Percentiles rank a stretch among this genome's conserved stretches.
These are phyloP conservation scores for Lophiostoma macrostomum DNA, from an alignment of 495 filamentous ascomycete species.

Conservation along the genomic window DNA sequence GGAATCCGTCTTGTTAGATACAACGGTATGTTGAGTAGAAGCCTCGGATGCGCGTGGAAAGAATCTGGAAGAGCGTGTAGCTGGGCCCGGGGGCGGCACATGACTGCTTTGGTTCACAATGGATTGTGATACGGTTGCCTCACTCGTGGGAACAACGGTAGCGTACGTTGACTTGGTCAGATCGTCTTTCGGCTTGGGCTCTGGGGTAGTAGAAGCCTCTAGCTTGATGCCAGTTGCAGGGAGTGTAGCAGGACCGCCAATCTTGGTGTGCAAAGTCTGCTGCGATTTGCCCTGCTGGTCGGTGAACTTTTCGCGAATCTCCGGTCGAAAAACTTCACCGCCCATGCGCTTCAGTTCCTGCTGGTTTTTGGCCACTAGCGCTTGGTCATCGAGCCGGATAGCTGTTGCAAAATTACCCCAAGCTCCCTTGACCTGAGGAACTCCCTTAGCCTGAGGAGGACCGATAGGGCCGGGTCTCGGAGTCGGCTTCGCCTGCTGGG, in stretches of 20 bases:
- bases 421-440: too few relatives aligned
- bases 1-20: slow-evolving; percentile 19
- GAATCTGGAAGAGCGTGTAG: slow-evolving; percentile 29
- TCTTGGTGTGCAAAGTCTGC: slow-evolving; percentile 5
- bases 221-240: neutral
- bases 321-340: slow-evolving; percentile 19
- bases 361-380: slow-evolving; percentile 3
- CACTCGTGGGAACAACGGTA: neutral
- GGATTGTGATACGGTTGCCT: slow-evolving; percentile 7
- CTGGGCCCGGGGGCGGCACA: slow-evolving; percentile 1
- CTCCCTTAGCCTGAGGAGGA: slow-evolving; percentile 33
- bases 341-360: slow-evolving; percentile 14
- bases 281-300: slow-evolving; percentile 20
- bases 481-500: slow-evolving; percentile 18
- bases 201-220: neutral
- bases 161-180: slow-evolving; percentile 2
- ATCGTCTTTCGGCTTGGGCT: slow-evolving; percentile 16
- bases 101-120: slow-evolving; percentile 2
- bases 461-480: slow-evolving; percentile 35
- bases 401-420: slow-evolving; percentile 18
- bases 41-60: slow-evolving; percentile 22
- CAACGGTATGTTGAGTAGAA: neutral
- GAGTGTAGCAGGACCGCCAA: slow-evolving; percentile 6
- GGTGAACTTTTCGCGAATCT: slow-evolving; percentile 18
- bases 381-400: slow-evolving; percentile 21